Conservation (phyloP, 2,329 filamentous ascomycete species). For the Lasiodiplodia gonubiensis region DNA sequence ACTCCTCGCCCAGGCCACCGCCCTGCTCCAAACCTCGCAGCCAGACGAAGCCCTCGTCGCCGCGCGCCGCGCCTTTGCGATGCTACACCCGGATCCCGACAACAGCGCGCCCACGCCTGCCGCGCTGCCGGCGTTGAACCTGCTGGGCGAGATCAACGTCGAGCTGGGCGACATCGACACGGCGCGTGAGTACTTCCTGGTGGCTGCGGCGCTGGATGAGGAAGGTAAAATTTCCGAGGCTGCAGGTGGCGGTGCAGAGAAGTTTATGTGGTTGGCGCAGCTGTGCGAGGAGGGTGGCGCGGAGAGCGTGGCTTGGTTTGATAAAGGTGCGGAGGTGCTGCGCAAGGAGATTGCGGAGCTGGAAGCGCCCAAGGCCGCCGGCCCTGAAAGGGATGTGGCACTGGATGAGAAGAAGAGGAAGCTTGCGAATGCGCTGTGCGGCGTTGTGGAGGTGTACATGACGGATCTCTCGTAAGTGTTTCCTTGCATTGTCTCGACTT, state of each 20-base stretch:
- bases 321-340: conserved; percentile 73
- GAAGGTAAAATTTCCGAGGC: conserved; percentile 73
- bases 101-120: conserved; percentile 43
- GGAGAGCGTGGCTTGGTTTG: conserved; percentile 66
- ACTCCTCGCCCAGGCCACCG: conserved; percentile 62
- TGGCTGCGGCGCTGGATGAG: conserved; percentile 76
- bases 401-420: conserved; percentile 77
- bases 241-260: conserved; percentile 83
- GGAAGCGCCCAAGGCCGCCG: conserved; percentile 52
- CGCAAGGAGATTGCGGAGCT: conserved; percentile 72
- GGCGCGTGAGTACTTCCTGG: conserved; percentile 73
- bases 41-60: conserved; percentile 62
- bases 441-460: conserved; percentile 97
- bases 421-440: conserved; percentile 89
- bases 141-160: conserved; percentile 81
- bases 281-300: conserved; percentile 70
- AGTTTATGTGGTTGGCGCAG: conserved; percentile 94
- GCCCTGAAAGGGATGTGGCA: conserved; percentile 44
- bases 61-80: conserved; percentile 60
- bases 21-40: conserved; percentile 63
- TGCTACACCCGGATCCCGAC: conserved; percentile 49
- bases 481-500: background rate
- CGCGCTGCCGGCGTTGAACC: conserved; percentile 70
- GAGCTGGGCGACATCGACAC: conserved; percentile 81
- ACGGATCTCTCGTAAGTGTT: conserved; percentile 80